These are phyloP conservation scores for Pseudocohnilembus persalinus DNA, from an alignment of 169 alveolate species.

Conservation along the genomic window DNA sequence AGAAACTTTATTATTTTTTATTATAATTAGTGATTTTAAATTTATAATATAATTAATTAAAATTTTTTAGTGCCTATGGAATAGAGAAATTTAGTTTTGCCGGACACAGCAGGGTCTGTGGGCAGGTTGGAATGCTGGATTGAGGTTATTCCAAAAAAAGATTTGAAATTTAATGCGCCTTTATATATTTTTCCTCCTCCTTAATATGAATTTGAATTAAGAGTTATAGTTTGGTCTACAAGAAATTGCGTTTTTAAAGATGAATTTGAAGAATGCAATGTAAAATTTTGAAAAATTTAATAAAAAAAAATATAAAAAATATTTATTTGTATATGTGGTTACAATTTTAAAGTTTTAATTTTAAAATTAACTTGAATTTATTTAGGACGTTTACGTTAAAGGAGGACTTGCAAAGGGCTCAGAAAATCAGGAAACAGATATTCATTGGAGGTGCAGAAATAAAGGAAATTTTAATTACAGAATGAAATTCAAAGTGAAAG, in stretches of 20 bases:
- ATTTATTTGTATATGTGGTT: no score
- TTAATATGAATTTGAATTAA: constrained; percentile 54
- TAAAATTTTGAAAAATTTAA: no score
- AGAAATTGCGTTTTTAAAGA: constrained; percentile 66
- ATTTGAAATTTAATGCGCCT: constrained; percentile 37
- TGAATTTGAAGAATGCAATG: constrained; percentile 64
- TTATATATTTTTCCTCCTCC: constrained; percentile 61
- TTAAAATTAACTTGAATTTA: no score
- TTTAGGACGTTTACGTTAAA: constrained; percentile 43
- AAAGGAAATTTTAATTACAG: constrained; percentile 73
- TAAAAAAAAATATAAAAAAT: no score
- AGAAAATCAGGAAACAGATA: constrained; percentile 61
- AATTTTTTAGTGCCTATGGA: constrained; percentile 68
- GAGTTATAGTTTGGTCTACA: constrained; percentile 70
- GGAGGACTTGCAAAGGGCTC: constrained; percentile 40
- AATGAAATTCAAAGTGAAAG: constrained; percentile 46
- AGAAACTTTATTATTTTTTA: no score
- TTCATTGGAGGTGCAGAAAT: constrained; percentile 74
- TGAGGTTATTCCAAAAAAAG: constrained; percentile 51
- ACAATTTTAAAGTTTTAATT: no score
- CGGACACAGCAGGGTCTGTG: constrained; percentile 55
- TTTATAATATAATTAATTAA: no score
- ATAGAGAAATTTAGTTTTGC: constrained; percentile 65
- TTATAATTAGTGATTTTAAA: no score
- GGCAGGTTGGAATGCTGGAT: constrained; percentile 66